Conservation (phyloP, 1,284 basidiomycete species). For the Ustilago cynodontis region DNA sequence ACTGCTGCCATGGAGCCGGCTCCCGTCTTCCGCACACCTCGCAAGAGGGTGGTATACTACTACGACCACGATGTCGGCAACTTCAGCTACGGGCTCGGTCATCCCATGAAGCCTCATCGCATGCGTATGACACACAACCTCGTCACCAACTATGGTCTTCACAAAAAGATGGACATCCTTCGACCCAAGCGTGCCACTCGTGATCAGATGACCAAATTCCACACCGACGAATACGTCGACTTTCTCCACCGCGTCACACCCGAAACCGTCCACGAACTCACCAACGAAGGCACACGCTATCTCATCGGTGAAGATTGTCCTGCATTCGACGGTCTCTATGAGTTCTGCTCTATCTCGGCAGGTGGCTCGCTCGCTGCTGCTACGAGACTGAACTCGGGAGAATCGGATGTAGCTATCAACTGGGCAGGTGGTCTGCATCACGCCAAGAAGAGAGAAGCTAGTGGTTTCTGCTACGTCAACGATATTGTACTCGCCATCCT, state of each 20-base stretch:
- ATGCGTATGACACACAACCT: slow-evolving; percentile 82
- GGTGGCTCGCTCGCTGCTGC: slow-evolving; percentile 87
- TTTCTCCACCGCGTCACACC: slow-evolving; percentile 89
- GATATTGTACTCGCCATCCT: slow-evolving; percentile 73
- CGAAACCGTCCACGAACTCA: slow-evolving; percentile 73
- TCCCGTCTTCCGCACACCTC: slow-evolving; percentile 53
- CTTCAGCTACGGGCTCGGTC: slow-evolving; percentile 86
- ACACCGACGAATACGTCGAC: slow-evolving; percentile 97
- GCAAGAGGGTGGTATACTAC: slow-evolving; percentile 58
- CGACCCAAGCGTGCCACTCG: slow-evolving; percentile 83
- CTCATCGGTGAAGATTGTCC: slow-evolving; percentile 89
- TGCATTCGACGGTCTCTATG: slow-evolving; percentile 94
- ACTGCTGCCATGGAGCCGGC: slow-evolving; percentile 53
- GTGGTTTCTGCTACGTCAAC: slow-evolving; percentile 97
- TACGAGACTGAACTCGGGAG: slow-evolving; percentile 81
- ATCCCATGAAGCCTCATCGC: slow-evolving; percentile 89
- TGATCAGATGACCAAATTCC: slow-evolving; percentile 89
- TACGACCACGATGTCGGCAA: slow-evolving; percentile 78
- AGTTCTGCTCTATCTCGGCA: slow-evolving; percentile 96
- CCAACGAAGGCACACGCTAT: slow-evolving; percentile 76
- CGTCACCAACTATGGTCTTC: slow-evolving; percentile 88
- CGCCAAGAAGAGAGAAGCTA: slow-evolving; percentile 96
- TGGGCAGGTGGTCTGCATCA: slow-evolving; percentile 99
- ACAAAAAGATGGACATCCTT: slow-evolving; percentile 89
- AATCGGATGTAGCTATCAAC: slow-evolving; percentile 92